Conservation (phyloP, 2,329 filamentous ascomycete species). For the Pochonia chlamydosporia region DNA sequence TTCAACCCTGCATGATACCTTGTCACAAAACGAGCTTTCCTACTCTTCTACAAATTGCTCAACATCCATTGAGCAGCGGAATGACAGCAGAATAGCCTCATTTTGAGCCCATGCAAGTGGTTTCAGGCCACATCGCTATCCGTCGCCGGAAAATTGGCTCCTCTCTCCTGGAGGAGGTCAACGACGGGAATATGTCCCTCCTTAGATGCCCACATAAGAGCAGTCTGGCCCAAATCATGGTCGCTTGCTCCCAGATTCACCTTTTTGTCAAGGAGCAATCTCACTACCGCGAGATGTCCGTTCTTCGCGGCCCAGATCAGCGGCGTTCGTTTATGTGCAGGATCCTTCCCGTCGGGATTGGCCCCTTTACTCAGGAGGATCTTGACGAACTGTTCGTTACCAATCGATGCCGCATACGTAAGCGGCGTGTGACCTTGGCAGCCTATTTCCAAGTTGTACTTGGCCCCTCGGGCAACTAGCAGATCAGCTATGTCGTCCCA, state of each 20-base stretch:
- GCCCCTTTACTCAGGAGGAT: background rate
- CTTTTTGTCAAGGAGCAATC: constrained; percentile 4
- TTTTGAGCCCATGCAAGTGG: too few relatives aligned
- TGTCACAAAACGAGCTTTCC: too few relatives aligned
- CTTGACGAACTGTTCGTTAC: constrained; percentile 6
- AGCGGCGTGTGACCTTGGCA: background rate
- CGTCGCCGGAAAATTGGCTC: too few relatives aligned
- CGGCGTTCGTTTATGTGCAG: background rate
- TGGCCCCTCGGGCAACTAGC: background rate
- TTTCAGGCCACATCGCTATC: too few relatives aligned
- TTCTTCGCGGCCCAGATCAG: background rate
- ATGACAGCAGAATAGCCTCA: too few relatives aligned
- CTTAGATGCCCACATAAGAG: background rate
- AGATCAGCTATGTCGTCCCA: background rate
- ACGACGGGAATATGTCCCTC: background rate
- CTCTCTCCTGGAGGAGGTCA: too few relatives aligned
- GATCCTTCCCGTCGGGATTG: background rate
- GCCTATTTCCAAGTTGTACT: background rate
- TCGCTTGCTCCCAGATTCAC: background rate
- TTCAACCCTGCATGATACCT: too few relatives aligned
- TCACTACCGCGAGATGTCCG: constrained; percentile 4
- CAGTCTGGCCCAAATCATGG: background rate
- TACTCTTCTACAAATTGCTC: too few relatives aligned
- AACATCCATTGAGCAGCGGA: too few relatives aligned
- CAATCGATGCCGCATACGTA: background rate